Base-by-base conservation (phyloP, 371 early-diverging fungal species). In the Mucor irregularis region DNA sequence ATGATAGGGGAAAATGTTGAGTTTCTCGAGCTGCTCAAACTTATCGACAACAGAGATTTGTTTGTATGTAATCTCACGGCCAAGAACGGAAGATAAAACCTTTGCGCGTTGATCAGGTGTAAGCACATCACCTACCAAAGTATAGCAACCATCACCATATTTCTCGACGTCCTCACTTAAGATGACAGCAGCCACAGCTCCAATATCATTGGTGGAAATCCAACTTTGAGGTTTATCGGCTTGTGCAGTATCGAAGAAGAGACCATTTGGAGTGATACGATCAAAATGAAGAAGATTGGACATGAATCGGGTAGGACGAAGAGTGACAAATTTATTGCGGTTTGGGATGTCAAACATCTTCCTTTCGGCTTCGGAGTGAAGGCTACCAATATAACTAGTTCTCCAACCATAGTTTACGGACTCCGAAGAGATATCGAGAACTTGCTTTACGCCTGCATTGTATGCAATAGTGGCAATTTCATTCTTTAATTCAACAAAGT, bases 251-350 rank as follows among this genome's bases (percentile, higher is more conserved):
- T 58, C 66, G 22, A 30, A 57, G 2, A 61, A 19, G 10, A 24
- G 9, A 7, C 25, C 31, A 28, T 39, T 35, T 2, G 46, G 11
- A 17, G 37, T 3, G 8, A 46, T 28, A 29, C 44, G 40, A 22
- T 21, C 25, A 37, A 42, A 17, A 22, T n/a, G 21, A 7, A 62
- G n/a, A 3, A 48, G n/a, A 31, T 74, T 74, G 14, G 68, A 50
- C 62, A 69, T 66, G 59, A 75, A 75, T 1, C 49, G 44, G 30
- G 50, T 51, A 4, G 76, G 76, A 17, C 76, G 65, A 6, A 75
- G 58, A 0, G 73, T 35, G 1, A 75, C 68, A 33, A 54, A 58
- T 4, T 17, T 5, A 14, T 57, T 62, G n/a, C 68, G 56, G 14
- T 64, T 51, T 1, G 67, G 64, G 4, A 64, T 40, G 5, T 52